Evolutionary conservation across 148 eudicot genomes (phyloP), one percentile per base, ranked within the genome.

Genomic region (Diospyros lotus): DNA sequence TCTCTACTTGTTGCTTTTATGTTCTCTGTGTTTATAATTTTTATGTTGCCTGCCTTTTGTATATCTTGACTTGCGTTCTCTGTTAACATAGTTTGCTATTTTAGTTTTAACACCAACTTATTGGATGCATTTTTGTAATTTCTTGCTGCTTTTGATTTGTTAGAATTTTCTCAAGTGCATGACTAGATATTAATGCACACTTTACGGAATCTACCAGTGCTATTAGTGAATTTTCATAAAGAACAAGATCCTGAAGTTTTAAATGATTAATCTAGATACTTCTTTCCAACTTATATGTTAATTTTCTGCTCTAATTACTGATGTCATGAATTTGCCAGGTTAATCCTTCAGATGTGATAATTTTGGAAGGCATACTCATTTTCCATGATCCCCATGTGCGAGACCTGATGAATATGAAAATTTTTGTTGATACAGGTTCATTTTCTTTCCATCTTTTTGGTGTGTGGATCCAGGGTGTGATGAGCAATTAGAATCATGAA

Each of bases 381-480:
- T 89, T 92, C 78, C 98, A 95, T 75, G 98, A 95, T 85, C 89
- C 91, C 58, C 91, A 88, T 71, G 87, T 92, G 50, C 89, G 97
- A 64, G 93, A 82, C 75, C 72, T 89, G 79, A 87, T 95, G 97
- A 95, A 88, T 87, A 95, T 95, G 98, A 95, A 92, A 89, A 95
- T 95, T 73, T 95, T 95, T 87, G 97, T 95, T 51, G 98, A 95
- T 92, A 92, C 98, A 95, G 98, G 98, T 95, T 88, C 82, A 28
- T 28, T 28, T 28, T 28, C 76, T 79, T 81, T 77, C 76, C 68
- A 68, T 70, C 78, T 8, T 48, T 48, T 71, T 67, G 72, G 48
- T 48, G 42, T 12, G 5, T 74, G 66, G 43, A 45, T 74, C 73
- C 52, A 64, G 28, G 28, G 28, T 28, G 28, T 28, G 28, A 28